phyloP scores from a whole-genome alignment of 164 flowering plant genomes.

The Annona squamosa region DNA sequence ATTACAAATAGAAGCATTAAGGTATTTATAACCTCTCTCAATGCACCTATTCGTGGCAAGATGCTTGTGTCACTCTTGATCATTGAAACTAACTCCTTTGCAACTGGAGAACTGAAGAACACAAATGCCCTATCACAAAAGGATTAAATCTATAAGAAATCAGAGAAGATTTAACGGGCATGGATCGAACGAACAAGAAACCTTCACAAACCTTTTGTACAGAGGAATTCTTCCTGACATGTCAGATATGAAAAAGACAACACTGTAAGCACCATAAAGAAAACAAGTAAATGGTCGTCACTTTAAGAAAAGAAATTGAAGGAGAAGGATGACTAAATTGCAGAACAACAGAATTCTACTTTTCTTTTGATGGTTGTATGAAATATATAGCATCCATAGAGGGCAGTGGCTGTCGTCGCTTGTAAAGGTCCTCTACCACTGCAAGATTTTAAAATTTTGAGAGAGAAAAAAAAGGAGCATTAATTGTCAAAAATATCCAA shows the following conservation, averaged over 20 bases:
- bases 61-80: conserved; percentile 81
- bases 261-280: conserved; percentile 44
- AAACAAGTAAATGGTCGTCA: background rate
- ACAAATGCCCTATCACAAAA: conserved; percentile 71
- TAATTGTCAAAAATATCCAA: background rate
- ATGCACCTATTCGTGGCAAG: conserved; percentile 81
- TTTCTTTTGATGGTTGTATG: conserved; percentile 91
- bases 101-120: conserved; percentile 83
- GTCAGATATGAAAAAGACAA: conserved; percentile 88
- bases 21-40: conserved; percentile 64
- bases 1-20: background rate
- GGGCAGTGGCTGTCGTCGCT: conserved; percentile 92
- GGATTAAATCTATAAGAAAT: background rate
- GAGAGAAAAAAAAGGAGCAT: conserved; percentile 1
- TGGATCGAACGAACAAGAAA: background rate
- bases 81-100: conserved; percentile 64
- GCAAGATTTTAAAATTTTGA: conserved; percentile 17
- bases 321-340: background rate
- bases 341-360: conserved; percentile 33
- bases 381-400: conserved; percentile 95
- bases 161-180: background rate
- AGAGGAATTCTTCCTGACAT: conserved; percentile 89
- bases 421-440: conserved; percentile 98
- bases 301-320: background rate
- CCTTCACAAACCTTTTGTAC: conserved; percentile 75